Base-by-base conservation (phyloP, 192 early-diverging fungal species). In the Rhizophagus clarus region DNA sequence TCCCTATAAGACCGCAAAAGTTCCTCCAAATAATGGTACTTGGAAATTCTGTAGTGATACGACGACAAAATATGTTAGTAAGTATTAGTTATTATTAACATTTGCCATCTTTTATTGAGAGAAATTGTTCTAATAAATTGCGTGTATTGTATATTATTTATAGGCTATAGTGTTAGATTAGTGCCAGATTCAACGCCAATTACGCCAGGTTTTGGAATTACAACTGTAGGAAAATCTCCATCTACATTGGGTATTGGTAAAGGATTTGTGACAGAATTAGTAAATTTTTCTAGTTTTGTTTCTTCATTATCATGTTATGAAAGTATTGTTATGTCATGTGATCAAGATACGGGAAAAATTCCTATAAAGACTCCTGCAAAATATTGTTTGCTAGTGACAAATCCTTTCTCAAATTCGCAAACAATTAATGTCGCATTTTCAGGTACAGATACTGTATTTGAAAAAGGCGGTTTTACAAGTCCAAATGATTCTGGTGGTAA, bases 381-480 rank as follows among this genome's bases (percentile, higher is more conserved):
- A 66, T 29, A 66, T 28, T 66, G 63, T 66, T 66, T 66, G 2
- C 3, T 15, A 3, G 24, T 66, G 15, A 29, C 5, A 66, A 66
- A 66, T 31, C 24, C 26, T 29, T 26, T 26, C 22, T 5, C 63
- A 8, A 31, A 28, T 28, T 12, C 63, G 5, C 63, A 66, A 66
- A 66, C 17, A 66, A 29, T 66, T 4, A 66, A 66, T 4, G 63
- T 66, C 28, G 29, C 26, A 31, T 26, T 66, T 31, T 31, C 26
- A 2, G 24, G 4, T 29, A 28, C 1, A 15, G 29, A 15, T 28
- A 31, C 63, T 2, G 63, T 66, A 29, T 66, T 66, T 66, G 7
- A 66, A 66, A 29, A 66, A n/a, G 63, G 63, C 17, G 63, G 63
- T 31, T 66, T 66, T 28, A 66, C 63, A 4, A 66, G 63, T 66